A percentile compares a stretch with the other conserved stretches of the same genome.
phyloP scores from a whole-genome alignment of 148 eudicot genomes.

The Oxyria digyna region DNA sequence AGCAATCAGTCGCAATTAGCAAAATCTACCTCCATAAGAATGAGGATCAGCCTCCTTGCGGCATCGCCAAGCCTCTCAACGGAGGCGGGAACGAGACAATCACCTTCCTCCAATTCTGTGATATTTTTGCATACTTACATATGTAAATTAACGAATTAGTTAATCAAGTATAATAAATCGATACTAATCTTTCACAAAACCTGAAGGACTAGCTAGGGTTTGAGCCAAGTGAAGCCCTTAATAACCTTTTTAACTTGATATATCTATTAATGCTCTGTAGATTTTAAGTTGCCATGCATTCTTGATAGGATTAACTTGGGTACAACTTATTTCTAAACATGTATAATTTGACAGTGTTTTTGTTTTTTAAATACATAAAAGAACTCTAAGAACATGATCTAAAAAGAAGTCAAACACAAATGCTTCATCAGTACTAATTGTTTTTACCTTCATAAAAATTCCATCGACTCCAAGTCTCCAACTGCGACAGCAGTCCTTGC shows the following conservation, averaged over 20 bases:
- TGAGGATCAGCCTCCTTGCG: no score
- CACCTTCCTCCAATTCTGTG: no score
- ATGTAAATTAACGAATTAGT: no score
- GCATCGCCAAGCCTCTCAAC: no score
- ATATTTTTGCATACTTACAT: no score
- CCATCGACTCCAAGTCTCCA: conserved; percentile 97
- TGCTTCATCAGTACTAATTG: neutral
- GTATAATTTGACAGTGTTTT: neutral
- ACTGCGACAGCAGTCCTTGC: conserved; percentile 95
- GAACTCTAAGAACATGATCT: no score
- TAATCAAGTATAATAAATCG: no score
- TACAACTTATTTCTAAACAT: neutral
- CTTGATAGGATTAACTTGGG: neutral
- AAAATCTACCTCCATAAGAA: no score
- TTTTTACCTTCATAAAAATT: conserved; percentile 83
- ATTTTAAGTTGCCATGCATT: neutral
- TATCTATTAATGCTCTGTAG: neutral
- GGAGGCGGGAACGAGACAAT: no score
- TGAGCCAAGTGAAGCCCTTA: neutral
- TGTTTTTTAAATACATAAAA: neutral
- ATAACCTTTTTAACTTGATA: neutral
- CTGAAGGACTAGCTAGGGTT: no score
- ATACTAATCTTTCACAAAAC: no score
- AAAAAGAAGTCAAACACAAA: neutral
- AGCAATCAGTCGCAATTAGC: no score